Base-by-base conservation (phyloP, 345 rosid species). In the Murraya paniculata region DNA sequence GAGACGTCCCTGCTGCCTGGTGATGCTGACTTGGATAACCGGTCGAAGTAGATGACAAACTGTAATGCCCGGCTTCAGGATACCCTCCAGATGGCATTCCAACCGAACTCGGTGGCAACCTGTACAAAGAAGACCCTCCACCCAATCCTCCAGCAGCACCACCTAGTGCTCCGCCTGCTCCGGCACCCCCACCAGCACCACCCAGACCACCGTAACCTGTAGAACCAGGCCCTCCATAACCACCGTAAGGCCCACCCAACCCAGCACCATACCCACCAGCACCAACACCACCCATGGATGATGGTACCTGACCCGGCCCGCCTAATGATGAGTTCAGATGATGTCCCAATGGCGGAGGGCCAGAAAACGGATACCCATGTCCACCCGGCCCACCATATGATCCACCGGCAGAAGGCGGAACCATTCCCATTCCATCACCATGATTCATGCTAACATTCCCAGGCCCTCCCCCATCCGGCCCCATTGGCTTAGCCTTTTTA, bases 51-150 rank as follows among this genome's bases (percentile, higher is more conserved):
- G 94, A 83, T 6, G 94, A 82, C 82, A 88, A 81, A 27, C 89
- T 85, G 66, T 93, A 92, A 50, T 84, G 90, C 56, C 87, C 91
- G 73, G 87, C 56, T 22, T 92, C 98, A 1, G 84, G 88, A 88
- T 89, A 93, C n/a, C 91, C 96, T 75, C 90, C 88, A 30, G 90
- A 82, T 16, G 93, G 87, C 89, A 89, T 82, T 61, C 88, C 88
- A 35, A 22, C 86, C 1, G 94, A 87, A 65, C 85, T 89, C 0
- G 87, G 88, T 0, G 88, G 94, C 87, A 89, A 76, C 80, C 96
- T 88, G 74, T 91, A 91, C 62, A 82, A 73, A 8, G 91, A 88
- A 72, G 90, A 85, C 2, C 85, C 93, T 72, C 81, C 87, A 55
- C 74, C 80, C 82, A 67, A 28, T 16, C 79, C 82, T 75, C 53